Evolutionary conservation across 2,329 filamentous ascomycete species (phyloP).

Genomic region (Amauroascus niger): DNA sequence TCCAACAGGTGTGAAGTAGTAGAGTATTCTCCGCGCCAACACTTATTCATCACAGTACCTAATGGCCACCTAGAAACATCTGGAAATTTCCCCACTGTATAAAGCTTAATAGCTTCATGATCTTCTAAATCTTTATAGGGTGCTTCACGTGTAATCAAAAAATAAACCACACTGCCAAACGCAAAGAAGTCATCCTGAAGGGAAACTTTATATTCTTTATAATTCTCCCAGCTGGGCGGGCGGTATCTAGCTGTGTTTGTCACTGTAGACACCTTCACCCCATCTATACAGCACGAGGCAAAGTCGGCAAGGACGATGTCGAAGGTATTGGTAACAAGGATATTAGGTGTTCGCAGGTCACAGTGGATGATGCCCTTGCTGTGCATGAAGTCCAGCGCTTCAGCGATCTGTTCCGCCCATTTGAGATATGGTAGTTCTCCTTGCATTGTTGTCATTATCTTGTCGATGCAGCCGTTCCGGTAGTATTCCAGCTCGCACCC

Average conservation of each 20-base stretch:
- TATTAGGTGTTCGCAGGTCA: conserved; percentile 9
- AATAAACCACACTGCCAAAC: conserved; percentile 10
- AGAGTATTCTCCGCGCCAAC: conserved; percentile 13
- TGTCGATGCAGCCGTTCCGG: conserved; percentile 6
- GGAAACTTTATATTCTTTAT: background rate
- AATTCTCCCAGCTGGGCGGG: background rate
- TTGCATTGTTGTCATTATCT: conserved; percentile 1
- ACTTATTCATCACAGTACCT: conserved; percentile 8
- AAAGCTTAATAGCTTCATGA: conserved; percentile 12
- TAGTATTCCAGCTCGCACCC: conserved; percentile 9
- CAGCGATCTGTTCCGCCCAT: conserved; percentile 11
- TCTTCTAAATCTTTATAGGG: conserved; percentile 9
- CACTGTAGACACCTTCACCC: conserved; percentile 8
- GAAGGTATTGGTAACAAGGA: conserved; percentile 7
- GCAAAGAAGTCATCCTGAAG: conserved; percentile 11
- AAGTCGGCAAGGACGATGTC: conserved; percentile 11
- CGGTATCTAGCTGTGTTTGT: conserved; percentile 3
- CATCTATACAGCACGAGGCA: conserved; percentile 9
- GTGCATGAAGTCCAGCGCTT: conserved; percentile 9
- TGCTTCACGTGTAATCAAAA: conserved; percentile 4
- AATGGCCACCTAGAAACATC: conserved; percentile 7
- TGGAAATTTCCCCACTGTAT: conserved; percentile 2
- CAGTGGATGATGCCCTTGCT: conserved; percentile 12
- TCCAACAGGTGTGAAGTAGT: background rate
- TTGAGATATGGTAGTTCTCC: conserved; percentile 10